Conservation (phyloP, 495 filamentous ascomycete genomes). For the Oleoguttula mirabilis region DNA sequence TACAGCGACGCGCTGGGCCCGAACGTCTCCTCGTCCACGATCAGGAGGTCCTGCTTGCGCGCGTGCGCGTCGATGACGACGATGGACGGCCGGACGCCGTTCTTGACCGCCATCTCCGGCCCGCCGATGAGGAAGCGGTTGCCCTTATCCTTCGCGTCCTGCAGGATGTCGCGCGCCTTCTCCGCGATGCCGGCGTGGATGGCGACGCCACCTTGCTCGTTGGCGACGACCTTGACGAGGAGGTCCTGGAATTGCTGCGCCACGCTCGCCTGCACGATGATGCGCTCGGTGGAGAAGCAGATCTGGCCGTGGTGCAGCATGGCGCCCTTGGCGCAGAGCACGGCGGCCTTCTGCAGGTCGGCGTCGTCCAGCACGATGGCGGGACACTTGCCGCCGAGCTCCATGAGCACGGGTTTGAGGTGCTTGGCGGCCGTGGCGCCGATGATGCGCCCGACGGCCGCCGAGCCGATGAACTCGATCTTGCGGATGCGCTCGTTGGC, state of each 20-base stretch:
- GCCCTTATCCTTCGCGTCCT: slow-evolving; percentile 58
- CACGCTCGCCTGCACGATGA: slow-evolving; percentile 22
- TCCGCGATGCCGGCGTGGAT: slow-evolving; percentile 19
- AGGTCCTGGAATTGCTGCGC: slow-evolving; percentile 16
- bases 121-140: slow-evolving; percentile 35
- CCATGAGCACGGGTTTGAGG: slow-evolving; percentile 28
- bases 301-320: slow-evolving; percentile 30
- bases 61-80: slow-evolving; percentile 20
- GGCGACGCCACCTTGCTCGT: slow-evolving; percentile 13
- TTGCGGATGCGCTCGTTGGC: slow-evolving; percentile 24
- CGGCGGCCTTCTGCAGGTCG: slow-evolving; percentile 23
- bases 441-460: slow-evolving; percentile 25
- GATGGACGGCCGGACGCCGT: slow-evolving; percentile 19
- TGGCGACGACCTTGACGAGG: slow-evolving; percentile 13
- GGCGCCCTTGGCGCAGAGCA: slow-evolving; percentile 23
- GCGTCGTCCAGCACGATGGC: slow-evolving; percentile 29
- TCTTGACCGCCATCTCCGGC: slow-evolving; percentile 11
- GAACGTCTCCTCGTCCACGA: slow-evolving; percentile 22
- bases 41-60: slow-evolving; percentile 7
- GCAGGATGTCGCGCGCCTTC: slow-evolving; percentile 46
- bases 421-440: slow-evolving; percentile 24
- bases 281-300: slow-evolving; percentile 29
- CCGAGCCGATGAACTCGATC: slow-evolving; percentile 28
- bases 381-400: slow-evolving; percentile 27
- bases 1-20: slow-evolving; percentile 18